A percentile compares a stretch with the other conserved stretches of the same genome.
Evolutionary conservation across 306 rosid genomes (phyloP).

Genomic region (Coriaria nepalensis): DNA sequence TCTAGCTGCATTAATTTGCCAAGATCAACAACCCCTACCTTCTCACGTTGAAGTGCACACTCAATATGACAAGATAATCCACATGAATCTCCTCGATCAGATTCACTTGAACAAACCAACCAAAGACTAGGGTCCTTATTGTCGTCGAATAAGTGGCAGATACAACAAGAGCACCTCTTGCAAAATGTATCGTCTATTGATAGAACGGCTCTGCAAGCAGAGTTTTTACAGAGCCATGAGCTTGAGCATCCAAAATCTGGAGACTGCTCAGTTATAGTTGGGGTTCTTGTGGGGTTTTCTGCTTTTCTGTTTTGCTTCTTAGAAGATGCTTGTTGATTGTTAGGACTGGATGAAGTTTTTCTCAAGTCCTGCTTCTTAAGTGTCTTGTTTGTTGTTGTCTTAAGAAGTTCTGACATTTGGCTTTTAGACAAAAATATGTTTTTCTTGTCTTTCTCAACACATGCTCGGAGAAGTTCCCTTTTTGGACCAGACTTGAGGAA

Average conservation of each 20-base stretch:
- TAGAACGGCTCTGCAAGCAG: conserved; percentile 93
- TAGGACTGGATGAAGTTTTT: conserved; percentile 43
- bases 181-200: conserved; percentile 86
- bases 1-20: conserved; percentile 98
- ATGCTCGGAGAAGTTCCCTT: conserved; percentile 50
- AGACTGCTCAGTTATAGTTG: conserved; percentile 50
- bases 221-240: conserved; percentile 91
- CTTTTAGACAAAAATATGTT: conserved; percentile 25
- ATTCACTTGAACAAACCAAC: conserved; percentile 83
- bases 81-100: conserved; percentile 71
- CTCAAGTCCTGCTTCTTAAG: conserved; percentile 69
- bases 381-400: conserved; percentile 40
- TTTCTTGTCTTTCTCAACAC: conserved; percentile 54
- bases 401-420: conserved; percentile 45
- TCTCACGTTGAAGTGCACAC: conserved; percentile 83
- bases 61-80: conserved; percentile 94
- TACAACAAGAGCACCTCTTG: conserved; percentile 98
- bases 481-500: conserved; percentile 62
- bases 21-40: conserved; percentile 93
- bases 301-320: conserved; percentile 80
- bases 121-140: conserved; percentile 99
- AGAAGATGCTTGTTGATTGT: conserved; percentile 32
- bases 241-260: conserved; percentile 50
- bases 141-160: conserved; percentile 90
- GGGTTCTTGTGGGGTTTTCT: conserved; percentile 62